Conservation (phyloP, 1,284 basidiomycete species). For the Papiliotrema laurentii region DNA sequence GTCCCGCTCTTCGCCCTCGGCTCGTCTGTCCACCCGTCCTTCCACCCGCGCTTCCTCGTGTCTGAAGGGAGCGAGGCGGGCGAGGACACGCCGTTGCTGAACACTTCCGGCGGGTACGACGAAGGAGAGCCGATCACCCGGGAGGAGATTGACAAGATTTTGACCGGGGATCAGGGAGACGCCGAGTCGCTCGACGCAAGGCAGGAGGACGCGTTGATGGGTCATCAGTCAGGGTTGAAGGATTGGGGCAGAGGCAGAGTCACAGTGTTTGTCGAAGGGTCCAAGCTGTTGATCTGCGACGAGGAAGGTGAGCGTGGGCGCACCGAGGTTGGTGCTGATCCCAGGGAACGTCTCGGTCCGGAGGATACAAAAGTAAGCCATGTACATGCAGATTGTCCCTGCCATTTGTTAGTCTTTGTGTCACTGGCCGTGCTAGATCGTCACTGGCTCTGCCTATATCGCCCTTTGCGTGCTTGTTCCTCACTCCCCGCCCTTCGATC, state of each 20-base stretch:
- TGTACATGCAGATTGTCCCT: too few species aligned
- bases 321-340: not conserved
- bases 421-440: too few species aligned
- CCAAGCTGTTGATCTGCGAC: slow-evolving; percentile 34
- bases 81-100: slow-evolving; percentile 9
- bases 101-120: slow-evolving; percentile 1
- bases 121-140: slow-evolving; percentile 14
- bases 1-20: slow-evolving; percentile 21
- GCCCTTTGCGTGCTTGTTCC: too few species aligned
- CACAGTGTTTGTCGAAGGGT: slow-evolving; percentile 18
- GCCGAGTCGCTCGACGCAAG: slow-evolving; percentile 9
- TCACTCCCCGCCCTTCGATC: too few species aligned
- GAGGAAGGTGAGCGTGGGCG: slow-evolving; percentile 22
- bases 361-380: slow-evolving; percentile 4
- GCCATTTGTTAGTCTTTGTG: too few species aligned
- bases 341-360: slow-evolving; percentile 9
- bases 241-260: slow-evolving; percentile 16
- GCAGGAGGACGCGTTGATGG: slow-evolving; percentile 11
- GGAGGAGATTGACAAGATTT: slow-evolving; percentile 13
- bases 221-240: slow-evolving; percentile 11
- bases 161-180: slow-evolving; percentile 10
- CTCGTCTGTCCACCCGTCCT: slow-evolving; percentile 16
- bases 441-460: too few species aligned
- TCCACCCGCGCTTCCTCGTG: slow-evolving; percentile 21
- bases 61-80: slow-evolving; percentile 2